These are phyloP conservation scores for Acaromyces ingoldii DNA, from an alignment of 1,284 basidiomycete species.

Conservation along the genomic window DNA sequence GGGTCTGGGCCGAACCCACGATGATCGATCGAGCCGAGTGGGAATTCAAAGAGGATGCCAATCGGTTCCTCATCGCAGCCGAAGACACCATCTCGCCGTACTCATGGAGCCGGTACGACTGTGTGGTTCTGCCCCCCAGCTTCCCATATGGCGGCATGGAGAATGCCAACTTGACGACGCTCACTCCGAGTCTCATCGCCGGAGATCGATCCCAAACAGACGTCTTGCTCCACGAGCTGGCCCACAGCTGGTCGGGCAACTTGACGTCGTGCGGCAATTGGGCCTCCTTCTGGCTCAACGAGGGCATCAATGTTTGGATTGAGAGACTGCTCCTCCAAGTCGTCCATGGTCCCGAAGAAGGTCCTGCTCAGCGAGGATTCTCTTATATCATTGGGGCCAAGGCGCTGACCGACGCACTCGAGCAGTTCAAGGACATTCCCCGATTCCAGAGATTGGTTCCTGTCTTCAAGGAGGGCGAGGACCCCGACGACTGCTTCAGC, in stretches of 20 bases:
- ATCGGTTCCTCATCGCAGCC: slow-evolving; percentile 45
- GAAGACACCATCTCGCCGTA: slow-evolving; percentile 57
- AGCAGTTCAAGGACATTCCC: slow-evolving; percentile 55
- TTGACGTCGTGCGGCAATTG: slow-evolving; percentile 48
- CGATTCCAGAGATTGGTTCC: slow-evolving; percentile 82
- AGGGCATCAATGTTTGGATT: slow-evolving; percentile 85
- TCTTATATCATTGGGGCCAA: slow-evolving; percentile 72
- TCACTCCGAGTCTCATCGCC: slow-evolving; percentile 46
- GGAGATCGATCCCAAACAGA: slow-evolving; percentile 44
- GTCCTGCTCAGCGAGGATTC: slow-evolving; percentile 71
- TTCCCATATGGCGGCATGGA: slow-evolving; percentile 67
- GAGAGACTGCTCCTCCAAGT: slow-evolving; percentile 75
- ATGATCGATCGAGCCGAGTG: slow-evolving; percentile 44
- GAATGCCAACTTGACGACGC: slow-evolving; percentile 48
- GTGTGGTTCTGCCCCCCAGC: slow-evolving; percentile 84
- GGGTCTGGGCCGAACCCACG: slow-evolving; percentile 48
- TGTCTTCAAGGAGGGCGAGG: slow-evolving; percentile 75
- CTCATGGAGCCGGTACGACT: slow-evolving; percentile 81
- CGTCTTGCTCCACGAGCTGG: slow-evolving; percentile 55
- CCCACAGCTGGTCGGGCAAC: slow-evolving; percentile 49
- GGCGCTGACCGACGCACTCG: slow-evolving; percentile 67
- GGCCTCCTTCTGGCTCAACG: slow-evolving; percentile 49
- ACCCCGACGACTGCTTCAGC: slow-evolving; percentile 55
- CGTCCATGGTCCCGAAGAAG: slow-evolving; percentile 58
- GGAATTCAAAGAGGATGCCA: slow-evolving; percentile 49